Conservation (phyloP, 208 protist genomes). For the Trypanosoma avium region DNA sequence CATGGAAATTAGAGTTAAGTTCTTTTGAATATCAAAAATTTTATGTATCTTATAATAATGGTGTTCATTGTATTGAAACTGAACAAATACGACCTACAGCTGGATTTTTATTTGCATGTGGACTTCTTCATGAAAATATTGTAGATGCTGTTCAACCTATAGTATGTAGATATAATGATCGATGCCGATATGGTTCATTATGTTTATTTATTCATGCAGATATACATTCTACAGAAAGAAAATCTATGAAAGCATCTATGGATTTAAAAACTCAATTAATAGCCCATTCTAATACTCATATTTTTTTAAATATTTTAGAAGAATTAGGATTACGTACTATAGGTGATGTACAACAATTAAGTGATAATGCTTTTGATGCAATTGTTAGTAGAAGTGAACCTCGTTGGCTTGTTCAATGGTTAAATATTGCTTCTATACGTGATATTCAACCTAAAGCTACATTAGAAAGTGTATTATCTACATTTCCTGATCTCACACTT, state of each 20-base stretch:
- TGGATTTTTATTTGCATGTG: constrained; percentile 76
- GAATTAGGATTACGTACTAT: constrained; percentile 57
- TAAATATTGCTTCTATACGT: constrained; percentile 57
- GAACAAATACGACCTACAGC: constrained; percentile 62
- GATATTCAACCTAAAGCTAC: constrained; percentile 52
- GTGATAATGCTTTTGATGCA: constrained; percentile 66
- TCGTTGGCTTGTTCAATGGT: constrained; percentile 47
- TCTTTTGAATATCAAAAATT: constrained; percentile 15
- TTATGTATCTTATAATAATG: constrained; percentile 18
- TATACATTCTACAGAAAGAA: constrained; percentile 14
- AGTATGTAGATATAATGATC: constrained; percentile 72
- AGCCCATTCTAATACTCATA: constrained; percentile 10
- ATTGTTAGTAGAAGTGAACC: constrained; percentile 40
- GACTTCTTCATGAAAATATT: constrained; percentile 48
- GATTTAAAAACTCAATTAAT: constrained; percentile 12
- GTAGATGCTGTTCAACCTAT: constrained; percentile 65
- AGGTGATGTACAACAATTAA: constrained; percentile 80
- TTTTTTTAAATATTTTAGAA: constrained; percentile 62
- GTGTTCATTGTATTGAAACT: constrained; percentile 10
- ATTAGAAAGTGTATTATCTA: constrained; percentile 50
- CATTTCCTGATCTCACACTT: constrained; percentile 57
- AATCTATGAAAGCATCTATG: constrained; percentile 32
- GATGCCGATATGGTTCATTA: constrained; percentile 54
- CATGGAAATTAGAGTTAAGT: constrained; percentile 61
- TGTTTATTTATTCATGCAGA: constrained; percentile 85